Percentiles rank a stretch among this genome's conserved stretches.
These are phyloP conservation scores for Bryoglossum gracile DNA, from an alignment of 495 filamentous ascomycete species.

Conservation along the genomic window DNA sequence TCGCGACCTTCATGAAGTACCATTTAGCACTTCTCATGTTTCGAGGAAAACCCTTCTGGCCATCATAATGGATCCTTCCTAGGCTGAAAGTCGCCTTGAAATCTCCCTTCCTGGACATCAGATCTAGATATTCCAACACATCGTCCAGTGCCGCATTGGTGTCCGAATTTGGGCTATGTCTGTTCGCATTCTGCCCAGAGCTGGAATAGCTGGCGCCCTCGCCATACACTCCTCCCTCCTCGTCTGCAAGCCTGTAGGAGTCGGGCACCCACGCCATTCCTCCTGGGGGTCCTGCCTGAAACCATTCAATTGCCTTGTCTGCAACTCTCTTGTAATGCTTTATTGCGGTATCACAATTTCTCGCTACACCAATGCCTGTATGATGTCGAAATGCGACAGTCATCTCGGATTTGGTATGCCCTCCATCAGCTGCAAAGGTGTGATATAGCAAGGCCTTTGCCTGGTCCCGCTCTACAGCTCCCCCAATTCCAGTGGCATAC, in stretches of 20 bases:
- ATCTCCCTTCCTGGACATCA: constrained; percentile 91
- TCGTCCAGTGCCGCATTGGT: constrained; percentile 81
- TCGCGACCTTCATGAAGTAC: constrained; percentile 77
- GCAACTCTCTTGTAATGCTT: constrained; percentile 90
- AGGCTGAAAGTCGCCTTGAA: constrained; percentile 86
- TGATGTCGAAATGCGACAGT: constrained; percentile 83
- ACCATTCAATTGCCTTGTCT: constrained; percentile 84
- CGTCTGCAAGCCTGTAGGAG: constrained; percentile 76
- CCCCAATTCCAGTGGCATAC: constrained; percentile 88
- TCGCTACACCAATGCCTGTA: constrained; percentile 73
- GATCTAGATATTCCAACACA: constrained; percentile 87
- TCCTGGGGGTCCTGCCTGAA: constrained; percentile 82
- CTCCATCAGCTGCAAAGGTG: constrained; percentile 82
- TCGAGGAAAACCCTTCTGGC: constrained; percentile 63
- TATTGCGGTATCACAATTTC: constrained; percentile 78
- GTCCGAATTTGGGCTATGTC: constrained; percentile 60
- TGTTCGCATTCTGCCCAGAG: constrained; percentile 76
- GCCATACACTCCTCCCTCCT: constrained; percentile 87
- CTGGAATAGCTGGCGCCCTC: constrained; percentile 89
- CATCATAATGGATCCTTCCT: constrained; percentile 85
- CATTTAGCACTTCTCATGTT: constrained; percentile 67
- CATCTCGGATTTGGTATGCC: constrained; percentile 87
- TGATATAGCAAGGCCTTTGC: constrained; percentile 90
- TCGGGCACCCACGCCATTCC: constrained; percentile 70
- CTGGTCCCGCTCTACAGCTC: constrained; percentile 77